Percentiles rank a stretch among this genome's conserved stretches.
phyloP scores from a whole-genome alignment of 306 rosid genomes.

The Betula pendula region DNA sequence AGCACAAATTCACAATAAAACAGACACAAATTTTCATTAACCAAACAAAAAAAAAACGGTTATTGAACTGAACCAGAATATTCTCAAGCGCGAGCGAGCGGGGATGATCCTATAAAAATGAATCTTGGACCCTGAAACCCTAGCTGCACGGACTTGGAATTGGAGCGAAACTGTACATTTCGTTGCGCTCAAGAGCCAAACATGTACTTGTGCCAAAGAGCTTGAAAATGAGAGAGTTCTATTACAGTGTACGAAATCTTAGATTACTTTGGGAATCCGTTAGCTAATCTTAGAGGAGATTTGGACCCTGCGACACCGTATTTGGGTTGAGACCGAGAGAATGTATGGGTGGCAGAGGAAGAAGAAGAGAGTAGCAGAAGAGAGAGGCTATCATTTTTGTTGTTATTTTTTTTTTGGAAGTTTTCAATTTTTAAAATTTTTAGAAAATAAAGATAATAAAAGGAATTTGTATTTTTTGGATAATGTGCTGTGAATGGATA shows the following conservation, averaged over 20 bases:
- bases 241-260: neutral
- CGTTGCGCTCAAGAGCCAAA: conserved; percentile 27
- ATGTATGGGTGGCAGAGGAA: conserved; percentile 58
- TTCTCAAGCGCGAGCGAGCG: conserved; percentile 1
- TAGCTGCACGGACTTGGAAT: conserved; percentile 22
- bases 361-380: conserved; percentile 32
- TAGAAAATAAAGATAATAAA: neutral
- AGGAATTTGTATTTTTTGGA: conserved; percentile 23
- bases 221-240: neutral
- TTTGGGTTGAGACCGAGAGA: conserved; percentile 31
- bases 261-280: neutral
- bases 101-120: conserved; percentile 37
- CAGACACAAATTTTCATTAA: conserved; percentile 8
- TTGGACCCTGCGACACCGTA: conserved; percentile 20
- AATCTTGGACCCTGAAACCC: conserved; percentile 5
- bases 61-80: conserved; percentile 26
- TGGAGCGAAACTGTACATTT: conserved; percentile 28
- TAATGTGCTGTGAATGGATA: conserved; percentile 51
- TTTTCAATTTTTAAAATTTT: neutral
- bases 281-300: conserved; percentile 29
- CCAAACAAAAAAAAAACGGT: neutral
- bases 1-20: neutral
- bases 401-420: neutral
- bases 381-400: conserved; percentile 20
- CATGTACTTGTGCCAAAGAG: conserved; percentile 13